Evolutionary conservation across 2,329 filamentous ascomycete genomes (phyloP).

Genomic region (Phaeoacremonium minimum): DNA sequence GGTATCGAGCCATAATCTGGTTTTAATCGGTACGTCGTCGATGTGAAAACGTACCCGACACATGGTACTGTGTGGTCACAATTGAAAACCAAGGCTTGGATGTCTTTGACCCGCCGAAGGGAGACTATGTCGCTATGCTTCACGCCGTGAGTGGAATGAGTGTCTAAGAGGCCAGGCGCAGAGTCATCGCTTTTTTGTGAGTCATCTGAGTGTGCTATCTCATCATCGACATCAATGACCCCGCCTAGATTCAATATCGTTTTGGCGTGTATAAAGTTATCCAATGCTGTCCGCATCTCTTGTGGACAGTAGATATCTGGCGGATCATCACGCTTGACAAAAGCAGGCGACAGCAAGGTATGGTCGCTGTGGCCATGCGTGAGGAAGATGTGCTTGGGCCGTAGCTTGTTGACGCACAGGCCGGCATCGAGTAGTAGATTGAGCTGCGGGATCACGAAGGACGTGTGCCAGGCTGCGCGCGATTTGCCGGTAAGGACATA

Average conservation of each 20-base stretch:
- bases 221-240: constrained; percentile 21
- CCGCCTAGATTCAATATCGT: constrained; percentile 37
- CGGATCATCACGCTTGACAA: constrained; percentile 36
- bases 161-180: constrained; percentile 13
- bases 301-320: constrained; percentile 40
- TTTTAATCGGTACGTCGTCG: constrained; percentile 30
- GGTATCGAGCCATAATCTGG: constrained; percentile 28
- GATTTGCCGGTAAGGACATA: constrained; percentile 40
- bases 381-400: constrained; percentile 44
- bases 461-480: constrained; percentile 47
- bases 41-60: constrained; percentile 40
- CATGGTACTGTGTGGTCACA: constrained; percentile 44
- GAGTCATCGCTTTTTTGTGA: constrained; percentile 10
- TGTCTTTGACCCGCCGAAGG: constrained; percentile 26
- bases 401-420: constrained; percentile 36
- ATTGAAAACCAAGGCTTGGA: constrained; percentile 35
- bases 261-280: constrained; percentile 33
- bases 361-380: constrained; percentile 47
- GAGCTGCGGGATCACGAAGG: constrained; percentile 44
- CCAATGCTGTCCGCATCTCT: constrained; percentile 31
- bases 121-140: constrained; percentile 27
- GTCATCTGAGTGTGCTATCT: constrained; percentile 10
- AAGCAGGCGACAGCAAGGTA: constrained; percentile 35
- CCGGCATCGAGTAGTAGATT: constrained; percentile 45
- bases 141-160: constrained; percentile 34